Evolutionary conservation across 129 eudicot genomes (phyloP), one percentile per base, ranked within the genome.

Genomic region (Silybum marianum): DNA sequence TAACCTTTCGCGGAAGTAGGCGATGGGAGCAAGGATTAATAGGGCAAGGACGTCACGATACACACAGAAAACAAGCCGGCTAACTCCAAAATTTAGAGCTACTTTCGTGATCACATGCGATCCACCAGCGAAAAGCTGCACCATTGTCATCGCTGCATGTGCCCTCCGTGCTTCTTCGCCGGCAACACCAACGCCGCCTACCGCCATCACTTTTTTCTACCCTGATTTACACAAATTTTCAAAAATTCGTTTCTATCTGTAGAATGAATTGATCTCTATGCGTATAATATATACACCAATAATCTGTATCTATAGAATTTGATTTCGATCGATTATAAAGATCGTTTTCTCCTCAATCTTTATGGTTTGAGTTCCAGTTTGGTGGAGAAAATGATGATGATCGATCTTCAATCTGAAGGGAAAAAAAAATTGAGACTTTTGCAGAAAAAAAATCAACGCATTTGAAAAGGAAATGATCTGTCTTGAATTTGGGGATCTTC

Each of bases 101-200:
- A 95, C 87, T 78, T 95, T 95, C 6, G 99, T 92, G 75, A 95
- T 88, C 12, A 95, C 99, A 67, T 90, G 98, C 36, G 91, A 90
- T 1, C 99, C 99, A 28, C 99, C 99, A 51, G 86, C 75, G 67
- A 95, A 85, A 9, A 95, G 51, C 72, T 92, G 97, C 10, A 95
- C 97, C 82, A 87, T 74, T 69, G 91, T 92, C 97, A 95, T 85
- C 5, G 98, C 97, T 28, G 86, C 78, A 80, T 95, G 97, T 16
- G 98, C 99, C 69, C 85, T 86, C 84, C 92, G 83, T 26, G 84
- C 72, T 9, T 93, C 90, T 4, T 85, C 85, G 39, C 83, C 91
- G 76, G 79, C 83, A 21, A 51, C 77, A 54, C 79, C 76, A 36
- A 69, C 78, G 24, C 77, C 84, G 65, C 62, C 90, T 13, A 78